A percentile compares a stretch with the other conserved stretches of the same genome.
phyloP scores from a whole-genome alignment of 208 protist species.

The Trypanosoma conorhini region DNA sequence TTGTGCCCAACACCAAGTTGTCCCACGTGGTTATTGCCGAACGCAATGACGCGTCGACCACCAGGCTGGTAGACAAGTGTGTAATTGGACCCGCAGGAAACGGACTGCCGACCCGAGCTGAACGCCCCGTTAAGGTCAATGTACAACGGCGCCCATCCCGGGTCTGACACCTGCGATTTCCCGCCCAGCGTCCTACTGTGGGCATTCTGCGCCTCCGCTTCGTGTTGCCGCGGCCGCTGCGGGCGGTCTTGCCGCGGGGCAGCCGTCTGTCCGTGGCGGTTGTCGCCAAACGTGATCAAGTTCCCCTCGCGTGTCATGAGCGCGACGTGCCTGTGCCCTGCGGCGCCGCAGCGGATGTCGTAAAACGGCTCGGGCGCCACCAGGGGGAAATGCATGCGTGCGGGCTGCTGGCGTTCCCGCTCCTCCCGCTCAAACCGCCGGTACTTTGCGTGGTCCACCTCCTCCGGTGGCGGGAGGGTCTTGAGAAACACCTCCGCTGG shows the following conservation, averaged over 20 bases:
- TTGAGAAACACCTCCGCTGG: slow-evolving; percentile 77
- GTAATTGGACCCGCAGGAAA: slow-evolving; percentile 66
- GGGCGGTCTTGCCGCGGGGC: slow-evolving; percentile 5
- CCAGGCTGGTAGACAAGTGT: slow-evolving; percentile 55
- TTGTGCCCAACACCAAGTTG: slow-evolving; percentile 76
- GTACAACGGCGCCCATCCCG: slow-evolving; percentile 38
- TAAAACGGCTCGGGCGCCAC: slow-evolving; percentile 42
- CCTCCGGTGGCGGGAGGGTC: slow-evolving; percentile 61
- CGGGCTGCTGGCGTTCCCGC: slow-evolving; percentile 6
- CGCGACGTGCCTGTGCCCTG: slow-evolving; percentile 63
- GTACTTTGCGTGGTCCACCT: slow-evolving; percentile 58
- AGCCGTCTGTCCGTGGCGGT: slow-evolving; percentile 58
- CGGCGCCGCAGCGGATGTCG: slow-evolving; percentile 31
- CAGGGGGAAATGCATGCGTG: background rate
- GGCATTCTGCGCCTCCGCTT: background rate
- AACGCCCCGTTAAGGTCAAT: slow-evolving; percentile 57
- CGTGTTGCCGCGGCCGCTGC: background rate
- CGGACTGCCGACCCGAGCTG: slow-evolving; percentile 1
- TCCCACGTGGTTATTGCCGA: slow-evolving; percentile 78
- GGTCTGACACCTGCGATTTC: background rate
- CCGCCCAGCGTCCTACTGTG: background rate
- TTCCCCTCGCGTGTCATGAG: slow-evolving; percentile 65
- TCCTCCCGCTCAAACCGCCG: slow-evolving; percentile 64
- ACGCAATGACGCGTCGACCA: slow-evolving; percentile 48
- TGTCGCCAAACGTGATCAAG: slow-evolving; percentile 66